These are phyloP conservation scores for Tillandsia leiboldiana DNA, from an alignment of 176 grass and related monocot genomes.

Conservation along the genomic window DNA sequence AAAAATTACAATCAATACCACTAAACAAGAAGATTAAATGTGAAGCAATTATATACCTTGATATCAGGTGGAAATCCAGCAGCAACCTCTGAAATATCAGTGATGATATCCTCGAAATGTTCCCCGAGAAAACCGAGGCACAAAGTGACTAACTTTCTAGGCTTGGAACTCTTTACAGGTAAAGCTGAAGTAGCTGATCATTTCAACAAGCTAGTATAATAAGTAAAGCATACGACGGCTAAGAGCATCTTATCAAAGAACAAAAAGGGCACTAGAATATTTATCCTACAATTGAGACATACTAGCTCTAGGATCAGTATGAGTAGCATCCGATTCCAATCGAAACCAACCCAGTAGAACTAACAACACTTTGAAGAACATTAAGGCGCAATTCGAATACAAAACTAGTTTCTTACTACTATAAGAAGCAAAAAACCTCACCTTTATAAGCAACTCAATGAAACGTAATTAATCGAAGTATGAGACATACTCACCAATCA, in stretches of 20 bases:
- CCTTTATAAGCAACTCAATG: too few relatives aligned
- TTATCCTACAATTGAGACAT: too few relatives aligned
- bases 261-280: too few relatives aligned
- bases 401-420: too few relatives aligned
- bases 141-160: constrained; percentile 65
- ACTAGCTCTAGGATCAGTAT: too few relatives aligned
- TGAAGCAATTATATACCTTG: constrained; percentile 44
- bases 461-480: too few relatives aligned
- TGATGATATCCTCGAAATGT: constrained; percentile 78
- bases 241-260: neutral
- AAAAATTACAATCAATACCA: neutral
- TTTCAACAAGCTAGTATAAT: neutral
- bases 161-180: constrained; percentile 41
- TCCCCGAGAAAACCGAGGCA: constrained; percentile 79
- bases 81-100: constrained; percentile 64
- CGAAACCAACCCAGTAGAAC: too few relatives aligned
- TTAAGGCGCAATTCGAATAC: too few relatives aligned
- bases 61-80: constrained; percentile 69
- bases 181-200: constrained; percentile 44
- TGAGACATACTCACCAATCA: too few relatives aligned
- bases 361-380: too few relatives aligned
- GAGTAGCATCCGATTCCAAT: too few relatives aligned
- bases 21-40: neutral
- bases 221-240: neutral
- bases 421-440: too few relatives aligned